Base-by-base conservation (phyloP, 352 stramenopile genomes). In the Globisporangium spinosum region DNA sequence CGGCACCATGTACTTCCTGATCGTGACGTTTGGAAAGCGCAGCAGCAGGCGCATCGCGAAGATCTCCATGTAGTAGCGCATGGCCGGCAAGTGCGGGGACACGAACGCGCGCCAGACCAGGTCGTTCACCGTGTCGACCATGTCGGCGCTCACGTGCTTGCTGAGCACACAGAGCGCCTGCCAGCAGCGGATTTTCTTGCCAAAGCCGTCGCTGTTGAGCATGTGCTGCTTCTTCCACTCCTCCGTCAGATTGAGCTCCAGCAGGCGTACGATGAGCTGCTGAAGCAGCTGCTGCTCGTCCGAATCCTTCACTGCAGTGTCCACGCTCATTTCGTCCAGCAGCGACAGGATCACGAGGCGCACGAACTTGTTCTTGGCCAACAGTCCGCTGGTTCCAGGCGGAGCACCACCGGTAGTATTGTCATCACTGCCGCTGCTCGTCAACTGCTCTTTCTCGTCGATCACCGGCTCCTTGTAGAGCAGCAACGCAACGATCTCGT, bases 1-100 rank as follows among this genome's bases (percentile, higher is more conserved):
- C 20, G 83, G 80, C 35, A 91, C 66, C 47, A 91, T 34, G 60
- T 85, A 64, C 7, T 49, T 51, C 2, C 70, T 64, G 49, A 88
- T 77, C 9, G 85, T 79, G 2, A 74, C 62, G 0, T 40, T 27
- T 0, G 87, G 84, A 54, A 90, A 92, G 8, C 76, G 79, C 54
- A 78, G 69, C 4, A 77, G 64, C 23, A 94, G 70, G 6, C 80
- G 84, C 83, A 95, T 95, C 17, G 71, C 75, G n/a, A 94, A 85
- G 15, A 94, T 69, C 64, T 95, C 87, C 73, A 93, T 90, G 75
- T 91, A 95, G 67, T 89, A 92, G 0, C 87, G 83, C 43, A 94
- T 81, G 27, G 75, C 76, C 2, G 82, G 78, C 15, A 95, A 59
- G 45, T 94, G 82, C n/a, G 82, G 83, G 2, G 79, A 72, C 15